A percentile compares a stretch with the other conserved stretches of the same genome.
Conservation (phyloP, 1,284 basidiomycete species). For the Stygiomarasmius scandens region DNA sequence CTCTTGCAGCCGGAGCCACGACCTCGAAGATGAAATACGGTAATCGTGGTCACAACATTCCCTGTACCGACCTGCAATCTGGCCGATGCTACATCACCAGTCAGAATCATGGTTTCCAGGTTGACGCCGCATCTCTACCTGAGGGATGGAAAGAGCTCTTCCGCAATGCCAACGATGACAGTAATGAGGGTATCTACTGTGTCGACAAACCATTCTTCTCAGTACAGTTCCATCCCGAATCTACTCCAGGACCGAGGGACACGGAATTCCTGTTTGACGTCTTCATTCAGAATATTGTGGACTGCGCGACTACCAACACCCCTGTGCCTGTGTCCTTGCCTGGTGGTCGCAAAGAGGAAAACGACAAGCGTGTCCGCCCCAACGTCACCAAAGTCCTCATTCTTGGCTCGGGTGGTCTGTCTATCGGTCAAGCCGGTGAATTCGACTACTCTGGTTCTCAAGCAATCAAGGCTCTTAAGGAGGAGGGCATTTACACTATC, state of each 20-base stretch:
- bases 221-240: conserved; percentile 99
- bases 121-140: conserved; percentile 82
- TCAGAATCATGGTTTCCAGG: conserved; percentile 99
- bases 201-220: conserved; percentile 94
- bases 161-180: conserved; percentile 95
- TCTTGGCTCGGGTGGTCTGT: conserved; percentile 96
- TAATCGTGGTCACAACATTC: conserved; percentile 98
- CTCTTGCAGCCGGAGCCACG: conserved; percentile 90
- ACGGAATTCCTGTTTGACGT: conserved; percentile 99
- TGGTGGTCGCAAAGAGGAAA: conserved; percentile 85
- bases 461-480: conserved; percentile 98
- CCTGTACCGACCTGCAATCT: conserved; percentile 92
- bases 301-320: conserved; percentile 71
- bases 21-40: conserved; percentile 99
- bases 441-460: conserved; percentile 99
- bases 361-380: conserved; percentile 77
- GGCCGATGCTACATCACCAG: conserved; percentile 99
- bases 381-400: conserved; percentile 93
- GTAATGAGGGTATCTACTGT: conserved; percentile 97
- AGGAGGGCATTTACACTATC: conserved; percentile 98
- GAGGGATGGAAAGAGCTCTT: conserved; percentile 93
- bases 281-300: conserved; percentile 87
- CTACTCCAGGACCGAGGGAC: conserved; percentile 96
- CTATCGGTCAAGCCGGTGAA: conserved; percentile 98
- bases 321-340: conserved; percentile 84